Evolutionary conservation across 148 eudicot genomes (phyloP).

Genomic region (Vaccinium darrowii): DNA sequence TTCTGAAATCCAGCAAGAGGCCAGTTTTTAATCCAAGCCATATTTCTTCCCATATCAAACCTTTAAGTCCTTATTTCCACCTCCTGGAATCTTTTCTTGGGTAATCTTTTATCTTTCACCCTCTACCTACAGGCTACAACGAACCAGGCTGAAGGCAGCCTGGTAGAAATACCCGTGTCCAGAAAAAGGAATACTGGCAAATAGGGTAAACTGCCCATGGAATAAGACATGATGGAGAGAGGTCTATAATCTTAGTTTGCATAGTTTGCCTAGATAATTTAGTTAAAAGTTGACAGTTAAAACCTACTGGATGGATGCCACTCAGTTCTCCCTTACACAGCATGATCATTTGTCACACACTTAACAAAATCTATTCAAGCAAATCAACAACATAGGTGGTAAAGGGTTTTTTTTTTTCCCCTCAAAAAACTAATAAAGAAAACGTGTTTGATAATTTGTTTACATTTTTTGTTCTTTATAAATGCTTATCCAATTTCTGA

Average conservation of each 20-base stretch:
- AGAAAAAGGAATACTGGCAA: not conserved
- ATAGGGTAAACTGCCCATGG: not conserved
- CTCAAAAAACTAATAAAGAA: too few relatives aligned
- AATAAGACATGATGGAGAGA: not conserved
- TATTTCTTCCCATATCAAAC: not conserved
- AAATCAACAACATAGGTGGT: not conserved
- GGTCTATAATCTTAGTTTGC: not conserved
- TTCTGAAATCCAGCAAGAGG: not conserved
- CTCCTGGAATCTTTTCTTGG: not conserved
- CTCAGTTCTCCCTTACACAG: not conserved
- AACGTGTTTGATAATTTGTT: too few relatives aligned
- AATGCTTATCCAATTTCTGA: too few relatives aligned
- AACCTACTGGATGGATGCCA: not conserved
- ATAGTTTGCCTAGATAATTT: slow-evolving; percentile 1
- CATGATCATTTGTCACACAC: not conserved
- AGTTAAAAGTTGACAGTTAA: not conserved
- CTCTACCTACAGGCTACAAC: too few relatives aligned
- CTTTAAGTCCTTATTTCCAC: not conserved
- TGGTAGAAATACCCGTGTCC: not conserved
- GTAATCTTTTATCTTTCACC: too few relatives aligned
- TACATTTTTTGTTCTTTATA: too few relatives aligned
- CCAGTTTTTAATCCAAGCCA: not conserved
- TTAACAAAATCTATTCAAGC: too few relatives aligned
- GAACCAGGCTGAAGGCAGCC: not conserved
- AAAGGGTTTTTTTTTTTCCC: too few relatives aligned